Conservation (phyloP, 176 grass and related monocot genomes). For the Aegilops umbellulata region DNA sequence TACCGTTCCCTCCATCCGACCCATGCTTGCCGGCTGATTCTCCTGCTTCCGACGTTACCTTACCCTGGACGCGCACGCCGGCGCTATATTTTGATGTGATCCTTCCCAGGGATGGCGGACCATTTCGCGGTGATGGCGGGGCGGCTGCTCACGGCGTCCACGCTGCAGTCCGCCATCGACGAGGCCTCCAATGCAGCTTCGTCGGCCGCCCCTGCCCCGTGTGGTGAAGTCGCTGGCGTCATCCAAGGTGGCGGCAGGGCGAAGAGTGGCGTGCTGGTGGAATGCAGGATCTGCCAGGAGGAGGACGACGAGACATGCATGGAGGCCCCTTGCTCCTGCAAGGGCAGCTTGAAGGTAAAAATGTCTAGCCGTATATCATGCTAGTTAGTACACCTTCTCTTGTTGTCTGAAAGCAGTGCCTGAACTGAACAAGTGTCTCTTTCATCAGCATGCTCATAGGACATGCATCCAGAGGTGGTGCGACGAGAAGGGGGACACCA, state of each 20-base stretch:
- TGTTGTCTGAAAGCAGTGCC: background rate
- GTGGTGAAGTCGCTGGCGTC: no score
- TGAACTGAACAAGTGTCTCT: background rate
- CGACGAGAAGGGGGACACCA: conserved; percentile 79
- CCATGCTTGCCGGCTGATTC: background rate
- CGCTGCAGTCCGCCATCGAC: conserved; percentile 47
- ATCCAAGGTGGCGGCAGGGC: conserved; percentile 12
- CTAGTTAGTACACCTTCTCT: no score
- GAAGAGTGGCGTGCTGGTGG: conserved; percentile 31
- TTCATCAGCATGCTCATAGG: conserved; percentile 74
- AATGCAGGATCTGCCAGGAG: conserved; percentile 89
- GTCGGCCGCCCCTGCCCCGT: no score
- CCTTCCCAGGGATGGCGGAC: conserved; percentile 40
- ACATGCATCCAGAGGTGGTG: conserved; percentile 86
- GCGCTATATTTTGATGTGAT: no score
- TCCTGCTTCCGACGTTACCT: background rate
- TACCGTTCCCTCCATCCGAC: no score
- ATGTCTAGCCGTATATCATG: no score
- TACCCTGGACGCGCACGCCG: background rate
- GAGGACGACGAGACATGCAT: conserved; percentile 55
- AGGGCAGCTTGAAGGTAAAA: conserved; percentile 78
- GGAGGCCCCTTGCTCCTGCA: conserved; percentile 84
- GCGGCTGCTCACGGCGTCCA: conserved; percentile 56
- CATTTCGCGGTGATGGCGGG: conserved; percentile 66
- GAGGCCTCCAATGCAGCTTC: conserved; percentile 23